Evolutionary conservation across 257 asterid species (phyloP), one percentile per base, ranked within the genome.

Genomic region (Prunella vulgaris): DNA sequence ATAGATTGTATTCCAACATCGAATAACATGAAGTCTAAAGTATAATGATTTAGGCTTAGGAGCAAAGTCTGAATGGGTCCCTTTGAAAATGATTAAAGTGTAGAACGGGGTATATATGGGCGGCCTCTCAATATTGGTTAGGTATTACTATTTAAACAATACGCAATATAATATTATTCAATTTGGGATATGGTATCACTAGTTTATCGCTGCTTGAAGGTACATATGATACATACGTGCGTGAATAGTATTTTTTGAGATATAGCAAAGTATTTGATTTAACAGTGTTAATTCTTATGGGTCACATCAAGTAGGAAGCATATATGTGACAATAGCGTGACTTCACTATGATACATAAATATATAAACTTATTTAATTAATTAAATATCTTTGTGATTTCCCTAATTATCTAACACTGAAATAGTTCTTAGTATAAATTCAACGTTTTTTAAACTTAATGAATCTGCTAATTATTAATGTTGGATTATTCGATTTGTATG

Each of bases 11-110:
- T 61, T 67, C 74, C 66, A 66, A 72, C 59, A 78, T 75, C 56
- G 64, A 60, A 52, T 69, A 65, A 68, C 61, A 65, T 57, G 57
- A 75, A 79, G 86, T 84, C 90, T 58, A 77, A 81, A 80, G 88
- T 76, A 85, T 40, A 81, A 84, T 87, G 88, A 87, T 85, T 80
- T 75, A 77, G 84, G 84, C 88, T 80, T 84, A 77, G 82, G 77
- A 74, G 58, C 72, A 84, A 87, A 89, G 93, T 84, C 84, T 79
- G 58, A 22, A 62, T 60, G 88, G 92, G 88, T 60, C 86, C 87
- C 79, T 60, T 60, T 25, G 15, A 42, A 51, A 68, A 84, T 84
- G 80, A 88, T 84, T 75, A 83, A 81, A 83, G 87, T 69, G 77
- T 70, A 69, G 71, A 57, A 49, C 21, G 61, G 68, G 80, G 59